Conservation (phyloP, 2,329 filamentous ascomycete species). For the Phialemoniopsis sp. region DNA sequence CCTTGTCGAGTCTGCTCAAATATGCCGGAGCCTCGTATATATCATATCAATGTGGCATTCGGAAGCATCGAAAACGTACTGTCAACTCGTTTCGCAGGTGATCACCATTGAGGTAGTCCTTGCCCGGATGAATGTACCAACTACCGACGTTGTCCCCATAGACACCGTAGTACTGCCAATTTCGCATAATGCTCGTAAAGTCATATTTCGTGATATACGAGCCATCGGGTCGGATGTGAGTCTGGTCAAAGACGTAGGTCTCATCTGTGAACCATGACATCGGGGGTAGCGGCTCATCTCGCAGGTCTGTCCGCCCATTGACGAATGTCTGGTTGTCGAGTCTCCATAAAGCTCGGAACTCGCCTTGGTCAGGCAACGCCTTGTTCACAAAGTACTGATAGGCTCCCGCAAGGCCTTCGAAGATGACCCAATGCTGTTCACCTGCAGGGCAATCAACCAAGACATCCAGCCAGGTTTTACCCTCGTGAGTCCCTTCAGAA, state of each 20-base stretch:
- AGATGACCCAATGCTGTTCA: conserved; percentile 49
- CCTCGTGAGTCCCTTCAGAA: conserved; percentile 17
- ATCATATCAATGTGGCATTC: no score
- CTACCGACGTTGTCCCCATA: conserved; percentile 44
- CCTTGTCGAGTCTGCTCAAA: no score
- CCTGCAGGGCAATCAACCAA: no score
- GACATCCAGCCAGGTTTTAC: conserved; percentile 39
- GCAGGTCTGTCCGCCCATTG: conserved; percentile 37
- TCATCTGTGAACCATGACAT: conserved; percentile 34
- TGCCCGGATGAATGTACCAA: conserved; percentile 46
- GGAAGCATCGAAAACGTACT: no score
- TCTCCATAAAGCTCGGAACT: conserved; percentile 45
- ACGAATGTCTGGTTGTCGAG: conserved; percentile 44
- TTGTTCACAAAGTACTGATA: conserved; percentile 52
- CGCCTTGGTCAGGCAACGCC: conserved; percentile 39
- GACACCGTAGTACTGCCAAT: conserved; percentile 41
- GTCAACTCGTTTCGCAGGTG: conserved; percentile 49
- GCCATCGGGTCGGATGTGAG: conserved; percentile 42
- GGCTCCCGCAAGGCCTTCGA: conserved; percentile 42
- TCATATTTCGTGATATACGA: conserved; percentile 49
- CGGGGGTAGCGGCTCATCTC: conserved; percentile 38
- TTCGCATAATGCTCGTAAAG: conserved; percentile 25
- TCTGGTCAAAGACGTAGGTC: conserved; percentile 50
- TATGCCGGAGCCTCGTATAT: no score
- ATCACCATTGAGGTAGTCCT: conserved; percentile 48